Percentiles rank a stretch among this genome's conserved stretches.
Conservation (phyloP, 495 filamentous ascomycete species). For the Trichoderma reesei region DNA sequence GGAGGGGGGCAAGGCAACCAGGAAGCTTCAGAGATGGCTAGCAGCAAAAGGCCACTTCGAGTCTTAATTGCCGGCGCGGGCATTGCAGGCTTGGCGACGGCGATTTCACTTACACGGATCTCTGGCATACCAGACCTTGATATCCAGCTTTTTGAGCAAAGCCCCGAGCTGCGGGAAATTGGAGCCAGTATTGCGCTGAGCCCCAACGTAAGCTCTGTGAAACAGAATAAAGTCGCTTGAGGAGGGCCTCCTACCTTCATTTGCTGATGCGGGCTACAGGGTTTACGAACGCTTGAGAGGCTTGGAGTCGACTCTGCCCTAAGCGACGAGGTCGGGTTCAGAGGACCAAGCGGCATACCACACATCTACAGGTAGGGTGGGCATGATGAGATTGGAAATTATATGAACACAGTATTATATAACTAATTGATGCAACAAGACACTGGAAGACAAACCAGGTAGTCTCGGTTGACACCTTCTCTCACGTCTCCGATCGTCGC, state of each 20-base stretch:
- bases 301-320: not conserved
- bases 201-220: not conserved
- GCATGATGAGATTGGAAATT: too few relatives aligned
- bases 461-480: not conserved
- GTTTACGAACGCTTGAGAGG: not conserved
- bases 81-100: not conserved
- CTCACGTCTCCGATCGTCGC: not conserved
- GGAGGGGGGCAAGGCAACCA: not conserved
- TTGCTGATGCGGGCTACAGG: not conserved
- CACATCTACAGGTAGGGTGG: not conserved
- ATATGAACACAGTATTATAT: not conserved
- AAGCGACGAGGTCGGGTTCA: not conserved
- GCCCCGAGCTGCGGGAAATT: not conserved
- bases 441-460: constrained; percentile 1
- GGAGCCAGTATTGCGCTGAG: constrained; percentile 2
- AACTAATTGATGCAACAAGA: not conserved
- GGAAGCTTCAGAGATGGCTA: not conserved
- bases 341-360: not conserved
- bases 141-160: not conserved
- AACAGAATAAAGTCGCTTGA: not conserved
- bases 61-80: not conserved
- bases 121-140: not conserved
- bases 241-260: not conserved
- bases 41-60: not conserved
- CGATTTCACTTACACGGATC: not conserved